Conservation (phyloP, 176 grass and related monocot species). For the Eleusine indica region DNA sequence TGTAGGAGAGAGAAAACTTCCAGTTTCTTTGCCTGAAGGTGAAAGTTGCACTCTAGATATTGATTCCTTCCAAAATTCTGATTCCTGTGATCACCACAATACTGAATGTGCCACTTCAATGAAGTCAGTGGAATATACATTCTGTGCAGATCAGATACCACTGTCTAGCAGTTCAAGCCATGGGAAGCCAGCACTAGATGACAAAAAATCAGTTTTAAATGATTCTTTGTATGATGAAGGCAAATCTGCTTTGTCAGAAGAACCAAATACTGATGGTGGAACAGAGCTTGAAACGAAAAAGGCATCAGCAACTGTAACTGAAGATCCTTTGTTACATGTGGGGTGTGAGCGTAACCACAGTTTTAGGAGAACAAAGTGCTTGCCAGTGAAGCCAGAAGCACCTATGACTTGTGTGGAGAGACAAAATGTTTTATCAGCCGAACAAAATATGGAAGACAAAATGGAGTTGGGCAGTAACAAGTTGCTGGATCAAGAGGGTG, state of each 20-base stretch:
- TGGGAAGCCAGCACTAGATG: slow-evolving; percentile 29
- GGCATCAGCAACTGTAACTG: background rate
- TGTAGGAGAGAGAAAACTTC: background rate
- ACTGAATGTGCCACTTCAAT: slow-evolving; percentile 11
- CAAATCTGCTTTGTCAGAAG: slow-evolving; percentile 14
- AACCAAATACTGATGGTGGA: slow-evolving; percentile 30
- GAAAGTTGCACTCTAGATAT: slow-evolving; percentile 24
- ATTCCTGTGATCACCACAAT: slow-evolving; percentile 19
- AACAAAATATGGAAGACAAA: slow-evolving; percentile 38
- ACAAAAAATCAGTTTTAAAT: slow-evolving; percentile 13
- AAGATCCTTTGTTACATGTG: slow-evolving; percentile 13
- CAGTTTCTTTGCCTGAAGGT: slow-evolving; percentile 32
- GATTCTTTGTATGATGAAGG: slow-evolving; percentile 29
- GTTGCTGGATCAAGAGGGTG: slow-evolving; percentile 22
- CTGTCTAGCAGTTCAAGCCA: slow-evolving; percentile 21
- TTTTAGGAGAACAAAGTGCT: slow-evolving; percentile 32
- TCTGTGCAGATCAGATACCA: slow-evolving; percentile 19
- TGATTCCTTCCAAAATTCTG: slow-evolving; percentile 23
- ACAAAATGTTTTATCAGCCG: slow-evolving; percentile 1
- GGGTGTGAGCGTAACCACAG: background rate
- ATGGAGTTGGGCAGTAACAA: slow-evolving; percentile 46
- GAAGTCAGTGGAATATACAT: slow-evolving; percentile 6
- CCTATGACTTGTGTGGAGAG: slow-evolving; percentile 6
- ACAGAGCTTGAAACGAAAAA: slow-evolving; percentile 34
- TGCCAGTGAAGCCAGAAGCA: slow-evolving; percentile 5